Evolutionary conservation across 1,284 basidiomycete species (phyloP).

Genomic region (Papiliotrema nemorosa): DNA sequence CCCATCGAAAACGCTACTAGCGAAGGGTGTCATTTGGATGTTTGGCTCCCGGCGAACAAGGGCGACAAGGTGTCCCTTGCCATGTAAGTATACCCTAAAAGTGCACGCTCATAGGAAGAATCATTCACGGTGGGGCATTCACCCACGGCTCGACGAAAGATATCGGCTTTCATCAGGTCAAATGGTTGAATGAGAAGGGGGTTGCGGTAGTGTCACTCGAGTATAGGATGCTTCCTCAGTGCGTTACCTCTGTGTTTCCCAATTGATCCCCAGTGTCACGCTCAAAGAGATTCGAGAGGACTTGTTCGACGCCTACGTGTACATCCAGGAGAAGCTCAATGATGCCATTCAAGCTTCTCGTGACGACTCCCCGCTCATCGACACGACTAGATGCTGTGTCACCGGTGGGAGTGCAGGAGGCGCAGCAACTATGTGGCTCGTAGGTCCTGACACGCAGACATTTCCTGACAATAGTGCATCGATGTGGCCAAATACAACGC

Average conservation of each 20-base stretch:
- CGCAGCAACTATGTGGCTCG: constrained; percentile 1
- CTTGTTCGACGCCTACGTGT: constrained; percentile 15
- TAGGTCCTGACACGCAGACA: not conserved
- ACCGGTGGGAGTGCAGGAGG: constrained; percentile 15
- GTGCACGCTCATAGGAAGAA: not conserved
- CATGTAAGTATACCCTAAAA: not conserved
- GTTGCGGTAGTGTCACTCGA: constrained; percentile 18
- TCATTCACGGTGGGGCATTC: constrained; percentile 24
- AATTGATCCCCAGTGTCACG: constrained; percentile 1
- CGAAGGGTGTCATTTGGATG: constrained; percentile 20
- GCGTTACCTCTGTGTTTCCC: not conserved
- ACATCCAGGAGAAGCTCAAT: constrained; percentile 6
- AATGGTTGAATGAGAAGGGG: constrained; percentile 13
- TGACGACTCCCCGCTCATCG: not conserved
- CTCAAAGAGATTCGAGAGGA: constrained; percentile 8
- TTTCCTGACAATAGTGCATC: not conserved
- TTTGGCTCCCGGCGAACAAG: constrained; percentile 12
- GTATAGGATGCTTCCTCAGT: constrained; percentile 23
- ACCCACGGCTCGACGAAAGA: constrained; percentile 9
- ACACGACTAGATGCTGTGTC: constrained; percentile 1
- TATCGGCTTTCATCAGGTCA: constrained; percentile 16
- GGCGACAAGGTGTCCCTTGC: constrained; percentile 4
- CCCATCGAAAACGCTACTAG: constrained; percentile 6
- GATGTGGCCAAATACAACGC: not conserved
- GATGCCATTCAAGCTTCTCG: not conserved